Base-by-base conservation (phyloP, 2,329 filamentous ascomycete species). In the Ophiocordyceps robertsii region DNA sequence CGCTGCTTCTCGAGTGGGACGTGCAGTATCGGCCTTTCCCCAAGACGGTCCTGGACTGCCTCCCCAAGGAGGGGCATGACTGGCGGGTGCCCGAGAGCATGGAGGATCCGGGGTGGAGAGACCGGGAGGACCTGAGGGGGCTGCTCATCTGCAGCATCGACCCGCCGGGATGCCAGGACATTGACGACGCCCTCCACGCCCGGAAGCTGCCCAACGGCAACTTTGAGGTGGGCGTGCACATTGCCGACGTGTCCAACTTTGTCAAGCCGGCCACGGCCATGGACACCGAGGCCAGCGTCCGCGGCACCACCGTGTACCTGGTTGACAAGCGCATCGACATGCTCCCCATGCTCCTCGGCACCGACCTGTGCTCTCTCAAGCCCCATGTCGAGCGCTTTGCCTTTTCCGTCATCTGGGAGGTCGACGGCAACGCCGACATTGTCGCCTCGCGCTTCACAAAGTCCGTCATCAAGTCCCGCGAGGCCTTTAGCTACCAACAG, bases 271-370 rank as follows among this genome's bases (percentile, higher is more conserved):
- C 85, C 61, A 98, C 90, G 56, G 83, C 92, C 42, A 98, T 98
- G 92, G 93, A 98, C 59, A 77, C 80, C 39, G 92, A 98, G 65
- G 92, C 92, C 3, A 92, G 87, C 56, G 78, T 94, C 56, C 82
- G 92, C 54, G 92, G 92, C 47, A 96, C 92, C 5, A 96, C 90
- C 0, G 92, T 98, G 27, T 98, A 98, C 59, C 71, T 98, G 14
- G 92, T 98, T 3, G 92, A 98, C 64, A 98, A 98, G 71, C 88
- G 92, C 54, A 98, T 98, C 54, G 93, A 98, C 68, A 98, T 98
- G 93, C 73, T 98, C 61, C 93, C 93, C 1, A 89, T 88, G 73
- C 80, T 98, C 29, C 80, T 98, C 12, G 92, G 92, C 44, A 98
- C 92, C 1, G 89, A 98, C 56, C 71, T 98, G 1, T 98, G 92